A percentile compares a stretch with the other conserved stretches of the same genome.
Evolutionary conservation across 495 filamentous ascomycete genomes (phyloP).

Genomic region (Recurvomyces mirabilis): DNA sequence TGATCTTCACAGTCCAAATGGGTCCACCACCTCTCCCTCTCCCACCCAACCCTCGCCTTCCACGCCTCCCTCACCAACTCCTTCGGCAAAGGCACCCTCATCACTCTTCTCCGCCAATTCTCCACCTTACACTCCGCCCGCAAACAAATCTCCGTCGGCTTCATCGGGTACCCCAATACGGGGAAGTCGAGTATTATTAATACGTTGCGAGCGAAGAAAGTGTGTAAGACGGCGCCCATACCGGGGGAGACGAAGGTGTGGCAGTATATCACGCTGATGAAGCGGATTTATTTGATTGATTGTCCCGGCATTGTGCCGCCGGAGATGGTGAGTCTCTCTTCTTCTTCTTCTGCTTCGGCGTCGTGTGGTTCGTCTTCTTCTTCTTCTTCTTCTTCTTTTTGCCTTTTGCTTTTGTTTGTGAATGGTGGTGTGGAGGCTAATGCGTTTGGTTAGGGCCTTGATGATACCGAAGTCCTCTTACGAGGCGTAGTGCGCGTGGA

Average conservation of each 20-base stretch:
- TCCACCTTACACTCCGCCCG: constrained; percentile 78
- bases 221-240: constrained; percentile 88
- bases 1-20: constrained; percentile 75
- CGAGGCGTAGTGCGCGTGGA: constrained; percentile 87
- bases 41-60: constrained; percentile 88
- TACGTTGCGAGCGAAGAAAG: constrained; percentile 65
- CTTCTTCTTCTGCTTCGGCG: no score
- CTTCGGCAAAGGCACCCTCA: constrained; percentile 35
- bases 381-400: no score
- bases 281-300: constrained; percentile 91
- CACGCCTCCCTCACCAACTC: constrained; percentile 86
- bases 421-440: no score
- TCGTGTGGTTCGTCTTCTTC: no score
- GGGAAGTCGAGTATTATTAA: constrained; percentile 35
- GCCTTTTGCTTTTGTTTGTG: no score
- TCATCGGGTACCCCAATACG: constrained; percentile 36
- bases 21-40: constrained; percentile 69
- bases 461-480: constrained; percentile 86
- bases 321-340: no score
- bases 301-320: constrained; percentile 94
- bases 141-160: constrained; percentile 53
- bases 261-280: constrained; percentile 97
- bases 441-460: no score
- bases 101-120: constrained; percentile 59
- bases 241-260: constrained; percentile 94